Evolutionary conservation across 2,329 filamentous ascomycete genomes (phyloP).

Genomic region (Aspergillus intermedius): DNA sequence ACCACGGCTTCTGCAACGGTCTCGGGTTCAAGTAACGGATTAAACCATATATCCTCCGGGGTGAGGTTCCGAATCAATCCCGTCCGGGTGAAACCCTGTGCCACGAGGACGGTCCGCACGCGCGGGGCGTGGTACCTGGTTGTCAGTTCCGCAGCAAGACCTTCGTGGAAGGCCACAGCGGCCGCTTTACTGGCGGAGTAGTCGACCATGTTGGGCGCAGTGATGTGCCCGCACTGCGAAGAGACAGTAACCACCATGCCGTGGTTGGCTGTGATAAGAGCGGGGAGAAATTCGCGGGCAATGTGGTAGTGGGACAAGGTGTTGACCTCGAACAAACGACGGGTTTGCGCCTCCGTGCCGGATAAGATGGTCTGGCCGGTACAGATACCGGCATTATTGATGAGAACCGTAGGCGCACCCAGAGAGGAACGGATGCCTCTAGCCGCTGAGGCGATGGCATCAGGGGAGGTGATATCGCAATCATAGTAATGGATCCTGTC

Average conservation of each 20-base stretch:
- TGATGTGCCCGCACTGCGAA: slow-evolving; percentile 55
- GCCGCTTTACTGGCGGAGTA: slow-evolving; percentile 63
- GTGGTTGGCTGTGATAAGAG: slow-evolving; percentile 58
- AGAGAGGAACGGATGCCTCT: slow-evolving; percentile 49
- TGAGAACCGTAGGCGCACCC: slow-evolving; percentile 61
- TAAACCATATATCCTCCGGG: slow-evolving; percentile 46
- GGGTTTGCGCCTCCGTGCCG: slow-evolving; percentile 51
- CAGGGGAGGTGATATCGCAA: slow-evolving; percentile 60
- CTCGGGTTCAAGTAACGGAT: slow-evolving; percentile 52
- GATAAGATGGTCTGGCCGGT: slow-evolving; percentile 56
- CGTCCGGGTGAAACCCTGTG: slow-evolving; percentile 58
- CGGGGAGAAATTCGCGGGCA: slow-evolving; percentile 60
- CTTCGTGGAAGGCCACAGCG: slow-evolving; percentile 62
- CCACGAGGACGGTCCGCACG: slow-evolving; percentile 58
- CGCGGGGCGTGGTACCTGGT: slow-evolving; percentile 56
- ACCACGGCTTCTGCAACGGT: slow-evolving; percentile 61
- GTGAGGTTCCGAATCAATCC: slow-evolving; percentile 54
- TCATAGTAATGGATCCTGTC: slow-evolving; percentile 56
- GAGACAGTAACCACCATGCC: slow-evolving; percentile 68
- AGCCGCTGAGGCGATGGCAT: slow-evolving; percentile 49
- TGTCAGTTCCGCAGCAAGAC: slow-evolving; percentile 51
- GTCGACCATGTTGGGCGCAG: slow-evolving; percentile 59
- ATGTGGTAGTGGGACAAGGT: slow-evolving; percentile 61
- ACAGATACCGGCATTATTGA: slow-evolving; percentile 32
- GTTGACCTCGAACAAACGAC: slow-evolving; percentile 65